Conservation (phyloP, 2,329 filamentous ascomycete species). For the Plenodomus tracheiphilus region DNA sequence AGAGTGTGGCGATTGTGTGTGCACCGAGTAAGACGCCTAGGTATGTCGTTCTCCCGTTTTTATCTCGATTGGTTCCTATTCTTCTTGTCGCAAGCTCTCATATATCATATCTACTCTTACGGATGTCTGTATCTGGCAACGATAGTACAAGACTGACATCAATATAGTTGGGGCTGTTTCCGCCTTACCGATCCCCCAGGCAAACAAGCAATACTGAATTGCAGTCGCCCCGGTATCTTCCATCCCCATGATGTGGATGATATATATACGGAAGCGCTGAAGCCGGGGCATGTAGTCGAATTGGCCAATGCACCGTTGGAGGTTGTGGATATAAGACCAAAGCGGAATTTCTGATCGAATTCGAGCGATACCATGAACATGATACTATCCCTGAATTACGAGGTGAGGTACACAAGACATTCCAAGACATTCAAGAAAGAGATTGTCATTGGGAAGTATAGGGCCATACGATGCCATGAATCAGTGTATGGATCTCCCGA, state of each 20-base stretch:
- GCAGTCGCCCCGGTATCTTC: slow-evolving; percentile 77
- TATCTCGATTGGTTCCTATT: not conserved
- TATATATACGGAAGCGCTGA: slow-evolving; percentile 73
- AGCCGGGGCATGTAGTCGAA: slow-evolving; percentile 63
- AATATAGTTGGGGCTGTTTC: slow-evolving; percentile 82
- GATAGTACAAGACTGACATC: slow-evolving; percentile 1
- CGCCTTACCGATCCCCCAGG: slow-evolving; percentile 92
- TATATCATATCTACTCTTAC: too few relatives aligned
- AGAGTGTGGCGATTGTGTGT: slow-evolving; percentile 96
- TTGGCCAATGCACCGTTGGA: slow-evolving; percentile 62
- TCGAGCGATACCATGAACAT: too few relatives aligned
- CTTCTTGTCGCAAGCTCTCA: not conserved
- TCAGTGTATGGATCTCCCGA: too few relatives aligned
- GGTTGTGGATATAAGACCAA: slow-evolving; percentile 62
- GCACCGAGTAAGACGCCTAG: slow-evolving; percentile 78
- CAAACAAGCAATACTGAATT: slow-evolving; percentile 79
- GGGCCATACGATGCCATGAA: too few relatives aligned
- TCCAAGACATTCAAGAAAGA: too few relatives aligned
- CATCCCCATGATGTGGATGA: slow-evolving; percentile 74
- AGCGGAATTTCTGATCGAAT: slow-evolving; percentile 19
- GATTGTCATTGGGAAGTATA: too few relatives aligned
- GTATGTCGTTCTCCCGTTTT: slow-evolving; percentile 64
- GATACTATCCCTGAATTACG: too few relatives aligned
- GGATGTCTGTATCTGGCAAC: too few relatives aligned
- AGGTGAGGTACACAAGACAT: too few relatives aligned